Conservation (phyloP, 305 asterid species). For the Fraxinus paxiana region DNA sequence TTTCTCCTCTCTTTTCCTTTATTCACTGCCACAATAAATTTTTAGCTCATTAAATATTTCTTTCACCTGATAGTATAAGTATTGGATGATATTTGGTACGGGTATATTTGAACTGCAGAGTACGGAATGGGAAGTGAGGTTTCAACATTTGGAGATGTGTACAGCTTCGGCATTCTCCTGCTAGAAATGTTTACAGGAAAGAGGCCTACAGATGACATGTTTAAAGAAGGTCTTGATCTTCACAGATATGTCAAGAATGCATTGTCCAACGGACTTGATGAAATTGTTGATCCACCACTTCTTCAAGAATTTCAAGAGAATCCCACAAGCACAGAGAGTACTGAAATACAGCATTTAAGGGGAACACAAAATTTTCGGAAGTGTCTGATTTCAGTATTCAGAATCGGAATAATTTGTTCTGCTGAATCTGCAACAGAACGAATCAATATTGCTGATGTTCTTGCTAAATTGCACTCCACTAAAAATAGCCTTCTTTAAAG, state of each 20-base stretch:
- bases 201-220: constrained; percentile 28
- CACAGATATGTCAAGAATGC: constrained; percentile 17
- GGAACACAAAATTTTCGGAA: neutral
- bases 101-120: constrained; percentile 13
- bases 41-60: neutral
- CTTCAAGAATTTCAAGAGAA: neutral
- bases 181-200: constrained; percentile 30
- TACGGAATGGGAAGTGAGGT: constrained; percentile 26
- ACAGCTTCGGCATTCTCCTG: constrained; percentile 26
- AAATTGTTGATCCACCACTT: constrained; percentile 22
- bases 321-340: neutral
- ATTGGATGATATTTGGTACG: neutral
- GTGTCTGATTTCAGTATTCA: constrained; percentile 20
- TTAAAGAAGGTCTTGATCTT: constrained; percentile 23
- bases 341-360: neutral
- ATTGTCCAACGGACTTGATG: constrained; percentile 16
- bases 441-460: constrained; percentile 21
- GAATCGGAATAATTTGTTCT: constrained; percentile 22
- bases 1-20: neutral
- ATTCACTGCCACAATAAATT: neutral
- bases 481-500: constrained; percentile 12
- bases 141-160: constrained; percentile 27
- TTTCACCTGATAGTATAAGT: neutral
- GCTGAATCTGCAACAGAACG: constrained; percentile 19
- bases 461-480: constrained; percentile 5